Base-by-base conservation (phyloP, 2,329 filamentous ascomycete genomes). In the Phoma sp. region DNA sequence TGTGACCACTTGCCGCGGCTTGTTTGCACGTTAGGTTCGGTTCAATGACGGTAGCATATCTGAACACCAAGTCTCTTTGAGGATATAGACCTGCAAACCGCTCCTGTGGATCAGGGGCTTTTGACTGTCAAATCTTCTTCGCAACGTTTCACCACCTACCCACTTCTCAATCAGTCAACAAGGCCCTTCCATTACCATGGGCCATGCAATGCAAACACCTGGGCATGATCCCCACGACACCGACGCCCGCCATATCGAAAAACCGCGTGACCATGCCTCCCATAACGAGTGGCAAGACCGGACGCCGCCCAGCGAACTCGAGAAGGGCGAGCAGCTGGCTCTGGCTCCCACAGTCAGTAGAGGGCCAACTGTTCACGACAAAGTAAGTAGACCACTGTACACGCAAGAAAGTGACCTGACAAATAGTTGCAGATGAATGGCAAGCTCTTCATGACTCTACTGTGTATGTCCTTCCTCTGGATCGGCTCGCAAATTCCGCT, bases 401-500 rank as follows among this genome's bases (percentile, higher is more conserved):
- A 21, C 1, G 18, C 17, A 28, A 4, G 1, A 7, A 7, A 23
- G 14, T 42, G 17, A 17, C 33, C 25, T 40, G 34, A 46, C 32
- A 28, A 1, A 11, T n/a, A 17, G 7, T 36, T 49, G 7, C 29
- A 66, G 60, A 65, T 66, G 62, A 66, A 63, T 37, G 30, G 34
- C 75, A 83, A 66, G 25, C 76, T 81, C 3, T 78, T 83, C 61
- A 82, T 84, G 81, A 80, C 78, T 47, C 75, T 86, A 39, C 62
- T 81, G 12, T 83, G 83, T 53, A 85, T 85, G 81, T 81, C 82
- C 5, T 84, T 87, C 50, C 72, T 86, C 18, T 86, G 84, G 84
- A 84, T 83, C 42, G 83, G 83, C 25, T 83, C 80, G 47, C 84
- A 87, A 60, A 85, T 86, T 39, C 84, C 84, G 1, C 76, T 87